These are phyloP conservation scores for Saururus chinensis DNA, from an alignment of 164 flowering plant genomes.

Conservation along the genomic window DNA sequence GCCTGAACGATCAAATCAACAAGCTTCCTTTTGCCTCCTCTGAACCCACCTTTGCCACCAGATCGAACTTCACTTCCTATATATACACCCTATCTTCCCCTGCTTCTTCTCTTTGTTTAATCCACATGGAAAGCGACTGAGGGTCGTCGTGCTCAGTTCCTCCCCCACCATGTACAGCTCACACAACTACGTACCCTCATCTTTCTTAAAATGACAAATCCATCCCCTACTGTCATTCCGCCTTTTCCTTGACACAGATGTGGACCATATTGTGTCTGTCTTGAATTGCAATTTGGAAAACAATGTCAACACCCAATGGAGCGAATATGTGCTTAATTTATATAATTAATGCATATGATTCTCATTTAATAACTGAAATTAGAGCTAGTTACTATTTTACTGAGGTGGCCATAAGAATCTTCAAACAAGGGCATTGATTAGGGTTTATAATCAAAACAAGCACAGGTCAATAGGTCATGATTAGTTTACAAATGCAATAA, in stretches of 20 bases:
- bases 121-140: conserved; percentile 2
- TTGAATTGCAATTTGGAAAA: no score
- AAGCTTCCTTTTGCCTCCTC: neutral
- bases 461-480: no score
- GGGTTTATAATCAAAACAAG: no score
- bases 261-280: neutral
- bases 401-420: no score
- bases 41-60: conserved; percentile 5
- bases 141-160: neutral
- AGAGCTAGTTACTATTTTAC: no score
- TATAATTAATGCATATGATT: no score
- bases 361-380: no score
- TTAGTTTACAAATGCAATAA: no score
- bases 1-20: neutral
- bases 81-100: neutral
- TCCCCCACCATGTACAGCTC: neutral
- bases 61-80: conserved; percentile 3
- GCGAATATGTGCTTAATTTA: no score
- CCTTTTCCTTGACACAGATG: neutral
- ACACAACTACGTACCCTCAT: neutral
- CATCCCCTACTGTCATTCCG: neutral
- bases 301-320: no score
- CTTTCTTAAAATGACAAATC: neutral
- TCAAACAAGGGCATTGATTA: no score
- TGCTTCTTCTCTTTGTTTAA: conserved; percentile 1